Conservation (phyloP, 306 rosid species). For the Cucumis sativus region Cucumber_9930_V3 NC_026658.2:14950501-14951000, state of each 20-base stretch:
- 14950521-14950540: not conserved
- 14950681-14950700: too few species aligned
- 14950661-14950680: too few species aligned
- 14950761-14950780: too few species aligned
- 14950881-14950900: too few species aligned
- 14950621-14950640: not conserved
- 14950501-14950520: conserved; percentile 49
- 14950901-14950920: not conserved
- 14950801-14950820: too few species aligned
- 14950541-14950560: not conserved
- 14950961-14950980: not conserved
- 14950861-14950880: too few species aligned
- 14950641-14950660: not conserved
- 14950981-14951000: not conserved
- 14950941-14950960: not conserved
- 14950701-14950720: too few species aligned
- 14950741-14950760: too few species aligned
- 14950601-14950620: not conserved
- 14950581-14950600: not conserved
- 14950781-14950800: too few species aligned
- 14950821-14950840: too few species aligned
- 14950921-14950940: not conserved
- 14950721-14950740: too few species aligned
- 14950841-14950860: too few species aligned
- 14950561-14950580: not conserved